Evolutionary conservation across 352 stramenopile genomes (phyloP).

Genomic region (Phytophthora idaei): DNA sequence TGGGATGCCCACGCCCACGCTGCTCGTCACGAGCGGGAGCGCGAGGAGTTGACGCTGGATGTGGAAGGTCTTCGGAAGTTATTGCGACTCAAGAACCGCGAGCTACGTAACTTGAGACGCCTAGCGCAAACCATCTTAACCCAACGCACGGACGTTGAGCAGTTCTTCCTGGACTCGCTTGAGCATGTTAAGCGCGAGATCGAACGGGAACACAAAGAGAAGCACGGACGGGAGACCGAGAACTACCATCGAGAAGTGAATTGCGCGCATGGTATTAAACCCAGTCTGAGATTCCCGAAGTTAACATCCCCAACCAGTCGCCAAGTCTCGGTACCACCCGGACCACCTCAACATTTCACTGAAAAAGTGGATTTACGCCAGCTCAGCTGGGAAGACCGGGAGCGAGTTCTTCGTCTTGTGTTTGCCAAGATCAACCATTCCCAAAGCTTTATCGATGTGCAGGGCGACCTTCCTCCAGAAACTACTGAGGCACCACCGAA

Average conservation of each 20-base stretch:
- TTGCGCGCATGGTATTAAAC: conserved; percentile 38
- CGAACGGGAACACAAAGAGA: conserved; percentile 51
- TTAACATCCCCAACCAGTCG: conserved; percentile 33
- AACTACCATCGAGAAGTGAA: conserved; percentile 63
- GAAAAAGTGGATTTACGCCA: conserved; percentile 89
- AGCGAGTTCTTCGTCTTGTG: conserved; percentile 92
- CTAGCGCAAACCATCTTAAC: conserved; percentile 92
- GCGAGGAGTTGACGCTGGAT: conserved; percentile 89
- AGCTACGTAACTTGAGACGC: conserved; percentile 88
- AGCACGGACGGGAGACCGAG: conserved; percentile 56
- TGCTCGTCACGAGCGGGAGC: conserved; percentile 56
- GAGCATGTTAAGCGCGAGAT: conserved; percentile 88
- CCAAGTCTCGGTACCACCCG: conserved; percentile 9
- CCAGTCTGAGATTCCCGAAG: conserved; percentile 56
- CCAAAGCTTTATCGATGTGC: conserved; percentile 54
- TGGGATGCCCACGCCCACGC: conserved; percentile 61
- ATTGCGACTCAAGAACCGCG: conserved; percentile 93
- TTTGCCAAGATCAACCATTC: conserved; percentile 94
- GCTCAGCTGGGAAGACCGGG: conserved; percentile 90
- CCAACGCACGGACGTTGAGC: conserved; percentile 90
- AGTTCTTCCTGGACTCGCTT: conserved; percentile 94
- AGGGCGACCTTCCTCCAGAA: conserved; percentile 16
- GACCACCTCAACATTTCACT: conserved; percentile 40
- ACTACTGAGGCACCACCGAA: conserved; percentile 19
- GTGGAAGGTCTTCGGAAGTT: conserved; percentile 85